Evolutionary conservation across 2,329 filamentous ascomycete genomes (phyloP).

Genomic region (Mycocentrospora acerina): DNA sequence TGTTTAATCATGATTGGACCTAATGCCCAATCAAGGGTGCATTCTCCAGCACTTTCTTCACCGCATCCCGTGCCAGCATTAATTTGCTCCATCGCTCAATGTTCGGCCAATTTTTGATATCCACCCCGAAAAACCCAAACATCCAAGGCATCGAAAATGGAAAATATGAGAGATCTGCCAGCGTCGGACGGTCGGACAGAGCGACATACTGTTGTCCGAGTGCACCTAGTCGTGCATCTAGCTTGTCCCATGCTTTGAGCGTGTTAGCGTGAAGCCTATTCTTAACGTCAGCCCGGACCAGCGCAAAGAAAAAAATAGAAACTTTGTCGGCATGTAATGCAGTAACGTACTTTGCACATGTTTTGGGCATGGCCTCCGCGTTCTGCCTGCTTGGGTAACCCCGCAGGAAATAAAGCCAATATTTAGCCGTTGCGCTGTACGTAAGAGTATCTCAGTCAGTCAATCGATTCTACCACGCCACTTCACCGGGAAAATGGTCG

Average conservation of each 20-base stretch:
- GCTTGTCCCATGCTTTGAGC: constrained; percentile 14
- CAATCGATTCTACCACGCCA: too few relatives aligned
- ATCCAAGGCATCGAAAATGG: constrained; percentile 44
- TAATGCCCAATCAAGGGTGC: constrained; percentile 12
- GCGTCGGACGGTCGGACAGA: constrained; percentile 37
- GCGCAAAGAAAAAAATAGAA: too few relatives aligned
- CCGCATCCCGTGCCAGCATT: constrained; percentile 26
- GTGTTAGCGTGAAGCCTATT: constrained; percentile 13
- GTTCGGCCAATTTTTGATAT: constrained; percentile 34
- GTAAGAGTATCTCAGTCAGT: neutral
- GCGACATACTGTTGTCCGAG: constrained; percentile 37
- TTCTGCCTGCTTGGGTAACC: constrained; percentile 14
- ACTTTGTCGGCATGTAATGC: too few relatives aligned
- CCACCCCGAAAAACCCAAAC: constrained; percentile 37
- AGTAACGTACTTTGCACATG: constrained; percentile 16
- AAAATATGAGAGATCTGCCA: constrained; percentile 42
- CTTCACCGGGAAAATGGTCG: neutral
- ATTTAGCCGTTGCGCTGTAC: constrained; percentile 31
- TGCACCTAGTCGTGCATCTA: constrained; percentile 13
- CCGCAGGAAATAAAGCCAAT: constrained; percentile 37
- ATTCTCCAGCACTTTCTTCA: constrained; percentile 15
- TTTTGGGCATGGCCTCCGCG: constrained; percentile 19
- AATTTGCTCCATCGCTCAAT: constrained; percentile 31
- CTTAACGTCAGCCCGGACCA: too few relatives aligned
- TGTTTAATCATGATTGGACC: too few relatives aligned